These are phyloP conservation scores for Murraya paniculata DNA, from an alignment of 345 rosid genomes.

Conservation along the genomic window DNA sequence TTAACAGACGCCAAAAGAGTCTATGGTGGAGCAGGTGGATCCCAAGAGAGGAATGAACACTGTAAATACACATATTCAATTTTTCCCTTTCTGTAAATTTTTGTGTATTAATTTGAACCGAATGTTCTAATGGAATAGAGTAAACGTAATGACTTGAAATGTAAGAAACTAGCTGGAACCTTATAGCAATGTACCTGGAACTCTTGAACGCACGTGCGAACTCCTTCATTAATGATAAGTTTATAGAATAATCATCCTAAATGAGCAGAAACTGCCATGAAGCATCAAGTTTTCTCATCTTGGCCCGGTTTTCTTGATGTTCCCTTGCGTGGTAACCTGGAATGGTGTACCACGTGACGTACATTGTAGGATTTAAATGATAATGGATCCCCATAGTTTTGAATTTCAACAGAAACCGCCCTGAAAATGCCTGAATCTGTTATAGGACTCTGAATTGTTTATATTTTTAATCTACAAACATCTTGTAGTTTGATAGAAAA, in stretches of 20 bases:
- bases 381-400: neutral
- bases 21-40: conserved; percentile 99
- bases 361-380: neutral
- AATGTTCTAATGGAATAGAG: conserved; percentile 12
- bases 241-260: neutral
- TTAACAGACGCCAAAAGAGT: conserved; percentile 65
- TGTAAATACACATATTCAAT: conserved; percentile 20
- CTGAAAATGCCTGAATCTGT: neutral
- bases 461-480: neutral
- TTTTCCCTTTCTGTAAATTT: conserved; percentile 23
- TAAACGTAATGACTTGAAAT: conserved; percentile 9
- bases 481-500: neutral
- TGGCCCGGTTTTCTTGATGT: neutral
- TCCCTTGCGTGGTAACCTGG: no score
- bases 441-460: neutral
- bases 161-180: conserved; percentile 29
- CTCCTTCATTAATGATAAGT: conserved; percentile 2
- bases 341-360: neutral
- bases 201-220: conserved; percentile 24
- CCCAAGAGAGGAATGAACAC: conserved; percentile 71
- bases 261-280: conserved; percentile 21
- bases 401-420: neutral
- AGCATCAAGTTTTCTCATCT: conserved; percentile 12
- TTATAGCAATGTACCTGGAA: conserved; percentile 26
- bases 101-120: conserved; percentile 14